Evolutionary conservation across 352 stramenopile species (phyloP), one percentile per base, ranked within the genome.

Genomic region (Pythium aphanidermatum): DNA sequence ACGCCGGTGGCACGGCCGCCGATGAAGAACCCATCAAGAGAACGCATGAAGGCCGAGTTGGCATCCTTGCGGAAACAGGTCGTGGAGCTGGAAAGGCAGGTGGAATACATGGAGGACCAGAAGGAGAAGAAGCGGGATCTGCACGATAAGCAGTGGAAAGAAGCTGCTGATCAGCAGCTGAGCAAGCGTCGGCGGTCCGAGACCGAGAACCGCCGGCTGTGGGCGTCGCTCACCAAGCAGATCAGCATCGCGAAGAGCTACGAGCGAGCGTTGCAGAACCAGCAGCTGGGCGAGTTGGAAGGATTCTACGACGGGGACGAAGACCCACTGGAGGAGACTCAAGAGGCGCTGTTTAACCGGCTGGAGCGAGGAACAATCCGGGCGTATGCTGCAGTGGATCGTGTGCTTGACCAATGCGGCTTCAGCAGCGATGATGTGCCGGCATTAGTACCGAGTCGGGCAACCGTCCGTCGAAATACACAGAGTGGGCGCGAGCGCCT

Each of bases 201-300:
- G 35, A 34, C 46, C 8, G 67, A 78, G 48, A 78, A 79, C 14
- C 34, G 29, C 24, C 55, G 68, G 9, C 39, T 83, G 4, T 57
- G 62, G 11, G 30, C 20, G 2, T 47, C 67, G 26, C 41, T 83
- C 7, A 38, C 70, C 28, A 60, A 59, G 9, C 70, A 83, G 53
- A 74, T 71, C 39, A 41, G 51, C 27, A 45, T 77, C 31, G 68
- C 63, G 11, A 56, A 66, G 24, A 52, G 52, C 10, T 57, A 79
- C 8, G 63, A 83, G 23, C 40, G 66, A 19, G 43, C 76, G 32
- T 45, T 83, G 16, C 55, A 60, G 26, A 71, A 78, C 21, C 55
- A 60, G 6, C 51, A 60, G 9, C 63, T 66, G 37, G 54, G 70
- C 35, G 60, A 56, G 2, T 55, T 78, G 10, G 57, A 62, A 23